A percentile compares a stretch with the other conserved stretches of the same genome.
phyloP scores from a whole-genome alignment of 2,329 filamentous ascomycete species.

The Aspergillus fischeri region DNA sequence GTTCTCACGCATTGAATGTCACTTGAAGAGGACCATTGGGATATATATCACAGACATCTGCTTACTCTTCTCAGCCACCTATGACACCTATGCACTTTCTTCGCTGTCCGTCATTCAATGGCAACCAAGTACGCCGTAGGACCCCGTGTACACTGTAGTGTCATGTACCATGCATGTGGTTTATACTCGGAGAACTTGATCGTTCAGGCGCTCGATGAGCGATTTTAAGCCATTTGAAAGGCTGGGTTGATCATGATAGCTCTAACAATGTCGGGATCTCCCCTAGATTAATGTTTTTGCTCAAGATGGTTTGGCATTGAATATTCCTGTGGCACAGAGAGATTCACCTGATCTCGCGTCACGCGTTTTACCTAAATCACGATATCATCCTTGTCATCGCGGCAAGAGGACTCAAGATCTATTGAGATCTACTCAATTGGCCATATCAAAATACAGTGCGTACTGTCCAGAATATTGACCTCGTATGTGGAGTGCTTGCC shows the following conservation, averaged over 20 bases:
- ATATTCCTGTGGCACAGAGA: background rate
- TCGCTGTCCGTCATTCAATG: background rate
- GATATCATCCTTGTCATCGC: conserved; percentile 17
- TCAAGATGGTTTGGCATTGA: background rate
- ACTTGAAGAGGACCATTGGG: background rate
- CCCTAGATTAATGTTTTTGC: background rate
- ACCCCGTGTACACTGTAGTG: background rate
- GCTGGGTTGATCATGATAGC: background rate
- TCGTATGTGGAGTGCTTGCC: background rate
- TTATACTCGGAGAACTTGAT: background rate
- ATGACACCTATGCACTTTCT: background rate
- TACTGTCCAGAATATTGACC: background rate
- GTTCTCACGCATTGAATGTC: background rate
- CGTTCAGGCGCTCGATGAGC: background rate
- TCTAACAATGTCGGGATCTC: background rate
- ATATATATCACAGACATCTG: background rate
- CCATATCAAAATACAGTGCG: background rate
- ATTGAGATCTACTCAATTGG: background rate
- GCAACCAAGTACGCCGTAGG: background rate
- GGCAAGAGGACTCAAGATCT: background rate
- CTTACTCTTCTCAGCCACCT: background rate
- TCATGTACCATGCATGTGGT: background rate
- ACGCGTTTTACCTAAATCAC: conserved; percentile 26
- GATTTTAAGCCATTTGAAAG: background rate
- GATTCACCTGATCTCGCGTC: conserved; percentile 31